These are phyloP conservation scores for Austroboletus novae-zelandiae DNA, from an alignment of 1,284 basidiomycete species.

Conservation along the genomic window DNA sequence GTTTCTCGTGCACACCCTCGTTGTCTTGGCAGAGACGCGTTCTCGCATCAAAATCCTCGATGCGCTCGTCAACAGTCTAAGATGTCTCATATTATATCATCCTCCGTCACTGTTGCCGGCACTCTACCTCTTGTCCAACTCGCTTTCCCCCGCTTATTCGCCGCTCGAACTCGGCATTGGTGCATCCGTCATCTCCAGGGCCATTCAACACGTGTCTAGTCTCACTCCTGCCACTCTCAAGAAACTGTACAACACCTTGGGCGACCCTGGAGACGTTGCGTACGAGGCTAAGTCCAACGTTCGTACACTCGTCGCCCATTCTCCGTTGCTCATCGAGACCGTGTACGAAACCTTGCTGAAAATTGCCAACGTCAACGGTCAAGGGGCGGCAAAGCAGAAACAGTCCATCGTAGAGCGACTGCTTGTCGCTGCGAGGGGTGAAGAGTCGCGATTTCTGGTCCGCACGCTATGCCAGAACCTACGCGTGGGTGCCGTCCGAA, in stretches of 20 bases:
- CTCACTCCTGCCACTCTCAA: constrained; percentile 67
- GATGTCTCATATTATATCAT: constrained; percentile 68
- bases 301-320: constrained; percentile 73
- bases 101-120: constrained; percentile 71
- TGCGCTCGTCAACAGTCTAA: constrained; percentile 78
- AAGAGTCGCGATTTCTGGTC: constrained; percentile 84
- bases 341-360: constrained; percentile 68
- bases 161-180: constrained; percentile 78
- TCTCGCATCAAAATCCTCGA: constrained; percentile 83
- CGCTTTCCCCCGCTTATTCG: constrained; percentile 77
- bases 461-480: constrained; percentile 82
- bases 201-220: constrained; percentile 83
- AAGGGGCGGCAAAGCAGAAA: constrained; percentile 74
- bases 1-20: constrained; percentile 77
- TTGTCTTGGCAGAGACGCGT: constrained; percentile 70
- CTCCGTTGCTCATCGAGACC: constrained; percentile 60
- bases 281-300: constrained; percentile 80
- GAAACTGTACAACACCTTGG: constrained; percentile 59
- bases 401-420: constrained; percentile 80
- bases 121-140: constrained; percentile 90
- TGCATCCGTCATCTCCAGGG: constrained; percentile 72
- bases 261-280: constrained; percentile 84
- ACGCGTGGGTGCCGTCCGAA: constrained; percentile 84
- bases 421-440: constrained; percentile 81
- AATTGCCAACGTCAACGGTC: constrained; percentile 67